Evolutionary conservation across 495 filamentous ascomycete species (phyloP).

Genomic region (Cercophora samala): DNA sequence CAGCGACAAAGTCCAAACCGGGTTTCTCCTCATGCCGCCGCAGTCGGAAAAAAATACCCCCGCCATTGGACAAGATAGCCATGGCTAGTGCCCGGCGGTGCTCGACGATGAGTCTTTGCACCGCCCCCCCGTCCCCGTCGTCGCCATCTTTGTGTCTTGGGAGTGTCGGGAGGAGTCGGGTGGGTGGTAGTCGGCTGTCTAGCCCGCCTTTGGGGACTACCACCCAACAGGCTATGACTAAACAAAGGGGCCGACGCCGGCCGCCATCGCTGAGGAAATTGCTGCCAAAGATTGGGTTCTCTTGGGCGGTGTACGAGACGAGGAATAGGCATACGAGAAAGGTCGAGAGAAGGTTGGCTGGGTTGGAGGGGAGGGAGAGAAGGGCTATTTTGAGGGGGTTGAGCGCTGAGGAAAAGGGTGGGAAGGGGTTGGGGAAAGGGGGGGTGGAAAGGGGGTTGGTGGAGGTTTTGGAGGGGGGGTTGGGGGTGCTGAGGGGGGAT

Average conservation of each 20-base stretch:
- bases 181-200: too few relatives aligned
- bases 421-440: not conserved
- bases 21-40: too few relatives aligned
- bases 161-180: too few relatives aligned
- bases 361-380: not conserved
- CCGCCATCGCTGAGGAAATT: not conserved
- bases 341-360: not conserved
- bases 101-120: not conserved
- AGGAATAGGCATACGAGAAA: not conserved
- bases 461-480: not conserved
- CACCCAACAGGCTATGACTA: too few relatives aligned
- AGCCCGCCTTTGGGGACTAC: too few relatives aligned
- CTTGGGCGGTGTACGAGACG: not conserved
- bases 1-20: too few relatives aligned
- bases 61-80: not conserved
- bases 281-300: not conserved
- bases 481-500: not conserved
- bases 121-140: not conserved
- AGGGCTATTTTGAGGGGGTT: not conserved
- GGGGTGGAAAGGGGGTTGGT: not conserved
- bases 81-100: not conserved
- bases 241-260: not conserved
- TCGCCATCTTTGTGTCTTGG: not conserved
- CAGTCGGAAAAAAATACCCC: too few relatives aligned
- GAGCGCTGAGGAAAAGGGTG: too few relatives aligned